Conservation (phyloP, 1,284 basidiomycete genomes). For the Cutaneotrichosporon dermatis region DNA sequence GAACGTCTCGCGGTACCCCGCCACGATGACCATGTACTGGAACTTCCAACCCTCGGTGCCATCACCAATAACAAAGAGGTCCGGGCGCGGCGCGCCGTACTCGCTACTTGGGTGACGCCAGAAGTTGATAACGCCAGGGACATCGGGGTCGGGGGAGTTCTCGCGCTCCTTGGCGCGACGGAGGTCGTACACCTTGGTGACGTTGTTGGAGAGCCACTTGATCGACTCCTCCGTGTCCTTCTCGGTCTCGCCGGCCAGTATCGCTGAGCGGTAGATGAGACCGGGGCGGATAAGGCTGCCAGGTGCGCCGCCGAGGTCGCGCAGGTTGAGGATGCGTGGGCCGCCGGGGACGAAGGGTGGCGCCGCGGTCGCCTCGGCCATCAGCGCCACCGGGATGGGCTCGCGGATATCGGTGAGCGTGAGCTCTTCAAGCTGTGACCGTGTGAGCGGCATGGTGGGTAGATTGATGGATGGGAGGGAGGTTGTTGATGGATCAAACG, state of each 20-base stretch:
- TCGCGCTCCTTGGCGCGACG: conserved; percentile 7
- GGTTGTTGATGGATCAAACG: not conserved
- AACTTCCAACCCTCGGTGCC: conserved; percentile 8
- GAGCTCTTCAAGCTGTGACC: conserved; percentile 4
- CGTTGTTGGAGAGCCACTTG: conserved; percentile 8
- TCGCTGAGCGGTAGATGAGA: conserved; percentile 9
- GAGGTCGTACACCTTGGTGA: conserved; percentile 10
- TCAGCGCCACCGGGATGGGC: not conserved
- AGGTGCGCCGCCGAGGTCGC: conserved; percentile 14
- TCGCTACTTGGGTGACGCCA: conserved; percentile 1
- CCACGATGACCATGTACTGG: conserved; percentile 5
- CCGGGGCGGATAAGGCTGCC: conserved; percentile 3
- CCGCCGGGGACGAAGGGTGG: conserved; percentile 11
- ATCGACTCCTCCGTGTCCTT: not conserved
- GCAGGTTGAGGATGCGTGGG: conserved; percentile 10
- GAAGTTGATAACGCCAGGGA: conserved; percentile 4
- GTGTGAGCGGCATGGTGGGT: not conserved
- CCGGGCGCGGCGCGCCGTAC: conserved; percentile 1
- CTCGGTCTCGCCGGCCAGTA: conserved; percentile 1
- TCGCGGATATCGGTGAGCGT: not conserved
- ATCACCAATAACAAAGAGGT: conserved; percentile 9
- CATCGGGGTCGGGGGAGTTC: conserved; percentile 6
- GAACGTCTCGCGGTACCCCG: conserved; percentile 6
- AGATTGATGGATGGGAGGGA: not conserved
- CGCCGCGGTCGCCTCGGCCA: not conserved